Base-by-base conservation (phyloP, 2,329 filamentous ascomycete genomes). In the Fusarium albosuccineum region DNA sequence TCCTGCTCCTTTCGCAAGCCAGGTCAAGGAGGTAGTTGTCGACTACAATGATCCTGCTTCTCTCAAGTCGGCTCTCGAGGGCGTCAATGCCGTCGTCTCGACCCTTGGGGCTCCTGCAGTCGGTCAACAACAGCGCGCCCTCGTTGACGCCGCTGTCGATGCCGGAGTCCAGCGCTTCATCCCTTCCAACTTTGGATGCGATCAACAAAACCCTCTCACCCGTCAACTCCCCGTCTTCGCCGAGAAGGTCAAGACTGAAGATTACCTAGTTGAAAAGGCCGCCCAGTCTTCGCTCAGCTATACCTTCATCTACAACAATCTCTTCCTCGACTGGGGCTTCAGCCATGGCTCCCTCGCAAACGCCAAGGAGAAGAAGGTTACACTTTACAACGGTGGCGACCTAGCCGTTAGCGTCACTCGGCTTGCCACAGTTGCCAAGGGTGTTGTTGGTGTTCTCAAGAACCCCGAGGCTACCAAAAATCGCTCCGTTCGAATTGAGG, bases 121-220 rank as follows among this genome's bases (percentile, higher is more conserved):
- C 14, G 52, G 52, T 3, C 46, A 41, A 11, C 36, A 27, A 14
- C 55, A 58, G n/a, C 46, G 45, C 5, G 44, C 46, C 27, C 39
- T 58, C 11, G 29, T 52, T 22, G 55, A 58, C 33, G 55, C 55
- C 30, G 46, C 55, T 26, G 46, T 41, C 46, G 49, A 27, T 4
- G 46, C 55, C 26, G 55, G 55, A 34, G 55, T 58, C 4, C 45
- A 53, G 34, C 39, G 56, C 26, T 53, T 58, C 48, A 58, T 58
- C 22, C 56, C 56, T 11, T 58, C 48, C 40, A 42, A 58, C n/a
- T 58, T 53, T 46, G 56, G 56, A 16, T 53, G 45, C 48, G 46
- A 58, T 37, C 56, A 42, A 9, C 37, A 53, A 16, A 58, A 58
- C 40, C 30, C 56, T 14, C 36, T 42, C 17, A 46, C 56, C 13